Percentiles rank a stretch among this genome's conserved stretches.
Evolutionary conservation across 202 grass and related monocot species (phyloP).

Genomic region (Schoenoplectus tabernaemontani): DNA sequence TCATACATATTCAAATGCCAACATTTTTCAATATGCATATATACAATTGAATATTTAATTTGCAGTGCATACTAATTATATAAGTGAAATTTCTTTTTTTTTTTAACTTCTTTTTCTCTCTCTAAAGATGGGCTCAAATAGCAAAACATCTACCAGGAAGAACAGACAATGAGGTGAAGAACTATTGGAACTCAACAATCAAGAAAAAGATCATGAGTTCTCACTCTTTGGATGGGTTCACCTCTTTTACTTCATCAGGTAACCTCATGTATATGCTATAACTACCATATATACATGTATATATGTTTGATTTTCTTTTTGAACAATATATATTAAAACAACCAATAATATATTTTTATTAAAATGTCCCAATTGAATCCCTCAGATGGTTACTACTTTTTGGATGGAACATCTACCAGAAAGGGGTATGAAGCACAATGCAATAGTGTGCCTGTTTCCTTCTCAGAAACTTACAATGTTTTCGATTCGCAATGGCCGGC

Average conservation of each 20-base stretch:
- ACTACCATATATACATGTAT: neutral
- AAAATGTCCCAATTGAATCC: conserved; percentile 6
- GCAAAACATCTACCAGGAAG: conserved; percentile 95
- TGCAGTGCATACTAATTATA: neutral
- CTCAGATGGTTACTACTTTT: conserved; percentile 55
- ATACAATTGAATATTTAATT: neutral
- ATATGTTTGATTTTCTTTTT: neutral
- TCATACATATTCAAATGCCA: neutral
- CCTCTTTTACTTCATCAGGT: conserved; percentile 29
- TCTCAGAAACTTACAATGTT: neutral
- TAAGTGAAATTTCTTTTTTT: neutral
- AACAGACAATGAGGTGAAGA: conserved; percentile 99
- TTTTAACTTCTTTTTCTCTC: neutral
- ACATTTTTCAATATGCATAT: neutral
- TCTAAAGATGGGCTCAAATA: conserved; percentile 88
- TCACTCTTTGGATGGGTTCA: conserved; percentile 49
- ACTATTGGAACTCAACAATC: conserved; percentile 96
- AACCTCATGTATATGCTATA: neutral
- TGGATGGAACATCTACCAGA: conserved; percentile 26
- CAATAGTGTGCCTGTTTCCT: conserved; percentile 32
- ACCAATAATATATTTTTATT: neutral
- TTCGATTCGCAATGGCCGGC: conserved; percentile 17
- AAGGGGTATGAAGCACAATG: conserved; percentile 33
- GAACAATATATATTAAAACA: neutral
- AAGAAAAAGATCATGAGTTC: conserved; percentile 91